Evolutionary conservation across 2,329 filamentous ascomycete genomes (phyloP), one percentile per base, ranked within the genome.

Genomic region (Volutella citrinella): DNA sequence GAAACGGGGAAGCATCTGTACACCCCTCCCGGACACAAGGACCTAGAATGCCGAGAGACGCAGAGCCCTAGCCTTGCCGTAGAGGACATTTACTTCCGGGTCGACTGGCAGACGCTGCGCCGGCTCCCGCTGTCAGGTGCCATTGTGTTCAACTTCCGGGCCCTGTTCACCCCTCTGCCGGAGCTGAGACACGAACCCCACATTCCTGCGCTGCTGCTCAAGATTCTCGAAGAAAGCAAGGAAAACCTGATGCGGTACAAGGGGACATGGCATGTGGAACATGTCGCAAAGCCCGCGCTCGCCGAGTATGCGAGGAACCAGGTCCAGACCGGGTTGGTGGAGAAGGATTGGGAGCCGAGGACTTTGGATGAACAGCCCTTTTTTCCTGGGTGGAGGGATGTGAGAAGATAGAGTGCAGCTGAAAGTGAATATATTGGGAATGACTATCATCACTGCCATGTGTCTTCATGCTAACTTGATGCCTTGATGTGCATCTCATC

Each of bases 141-240:
- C 0, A 68, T 95, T 3, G 76, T 88, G 0, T 95, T 95, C 67
- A 94, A 93, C 59, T 95, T 91, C 74, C 94, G 91, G 55, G 87
- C 84, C 0, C 60, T 93, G 0, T 94, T 94, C 60, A 93, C 87
- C 0, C 84, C 84, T 0, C 57, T 95, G 0, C 56, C 70, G 1
- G 78, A 84, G 43, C 80, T 94, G 37, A 66, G 76, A 4, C 70
- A 84, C 36, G 88, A 95, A 57, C 76, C 84, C 0, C 84, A 79
- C 28, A 65, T 95, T 0, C 88, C 88, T 0, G 76, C 74, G 0
- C 56, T 94, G 6, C 33, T 88, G 3, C 59, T 79, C 3, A 85
- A 83, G 60, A 65, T 93, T 1, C 49, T 91, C n/a, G 74, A 68
- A 5, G 51, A 54, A 12, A 56, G 55, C 0, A 88, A 88, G 60